phyloP scores from a whole-genome alignment of 768 basidiomycete genomes.

The Tulasnella sp. region DNA sequence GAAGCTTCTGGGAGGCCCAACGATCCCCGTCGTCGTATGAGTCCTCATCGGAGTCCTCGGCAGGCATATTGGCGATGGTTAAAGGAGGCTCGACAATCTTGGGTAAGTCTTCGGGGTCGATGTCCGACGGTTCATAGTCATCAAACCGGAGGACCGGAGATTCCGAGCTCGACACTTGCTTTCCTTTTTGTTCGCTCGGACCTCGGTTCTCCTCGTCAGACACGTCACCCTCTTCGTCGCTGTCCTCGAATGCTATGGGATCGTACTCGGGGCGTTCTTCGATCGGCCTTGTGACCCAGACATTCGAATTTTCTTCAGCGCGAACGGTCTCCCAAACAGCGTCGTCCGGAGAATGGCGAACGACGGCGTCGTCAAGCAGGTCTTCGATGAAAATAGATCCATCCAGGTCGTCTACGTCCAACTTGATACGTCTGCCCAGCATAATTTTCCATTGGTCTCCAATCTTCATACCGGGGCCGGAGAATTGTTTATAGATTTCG shows the following conservation, averaged over 20 bases:
- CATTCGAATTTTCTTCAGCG: neutral
- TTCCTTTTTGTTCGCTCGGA: neutral
- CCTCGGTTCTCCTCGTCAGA: neutral
- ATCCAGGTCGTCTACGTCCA: conserved; percentile 10
- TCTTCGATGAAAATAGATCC: conserved; percentile 10
- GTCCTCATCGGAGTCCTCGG: neutral
- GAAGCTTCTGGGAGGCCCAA: neutral
- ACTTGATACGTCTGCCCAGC: neutral
- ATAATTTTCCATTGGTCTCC: conserved; percentile 2
- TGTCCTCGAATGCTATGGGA: neutral
- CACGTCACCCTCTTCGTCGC: neutral
- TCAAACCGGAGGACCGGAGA: neutral
- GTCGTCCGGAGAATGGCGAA: neutral
- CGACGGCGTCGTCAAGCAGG: conserved; percentile 4
- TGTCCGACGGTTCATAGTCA: neutral
- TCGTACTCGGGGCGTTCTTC: neutral
- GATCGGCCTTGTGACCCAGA: neutral
- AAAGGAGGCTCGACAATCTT: neutral
- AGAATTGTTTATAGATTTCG: neutral
- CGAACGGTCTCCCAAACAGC: neutral
- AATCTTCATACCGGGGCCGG: neutral
- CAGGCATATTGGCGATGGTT: neutral
- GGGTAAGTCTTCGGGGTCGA: neutral
- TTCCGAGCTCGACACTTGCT: neutral
- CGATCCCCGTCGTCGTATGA: neutral